Conservation (phyloP, 371 early-diverging fungal genomes). For the Parasitella parasitica region DNA sequence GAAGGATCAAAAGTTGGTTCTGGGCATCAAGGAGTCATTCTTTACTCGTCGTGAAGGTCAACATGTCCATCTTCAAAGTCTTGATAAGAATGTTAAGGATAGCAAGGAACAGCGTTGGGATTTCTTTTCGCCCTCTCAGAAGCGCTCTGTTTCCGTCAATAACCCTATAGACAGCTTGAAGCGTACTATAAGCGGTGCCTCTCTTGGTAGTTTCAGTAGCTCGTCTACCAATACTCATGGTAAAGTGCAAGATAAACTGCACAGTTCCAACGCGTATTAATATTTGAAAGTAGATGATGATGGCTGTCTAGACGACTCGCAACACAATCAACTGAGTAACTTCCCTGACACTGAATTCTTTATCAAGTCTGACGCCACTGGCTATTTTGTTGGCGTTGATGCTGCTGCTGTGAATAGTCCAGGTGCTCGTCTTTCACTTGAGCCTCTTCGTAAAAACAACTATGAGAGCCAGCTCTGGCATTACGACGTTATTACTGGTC, state of each 20-base stretch:
- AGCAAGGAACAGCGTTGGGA: constrained; percentile 50
- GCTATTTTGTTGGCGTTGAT: constrained; percentile 40
- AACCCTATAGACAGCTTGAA: constrained; percentile 20
- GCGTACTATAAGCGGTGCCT: constrained; percentile 28
- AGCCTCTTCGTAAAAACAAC: constrained; percentile 29
- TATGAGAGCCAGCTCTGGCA: constrained; percentile 56
- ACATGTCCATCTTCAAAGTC: constrained; percentile 44
- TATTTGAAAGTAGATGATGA: constrained; percentile 21
- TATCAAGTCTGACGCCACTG: constrained; percentile 40
- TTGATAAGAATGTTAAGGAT: constrained; percentile 25
- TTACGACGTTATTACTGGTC: constrained; percentile 40
- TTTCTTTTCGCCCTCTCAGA: constrained; percentile 31
- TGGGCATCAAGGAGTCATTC: constrained; percentile 55
- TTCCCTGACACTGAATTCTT: constrained; percentile 46
- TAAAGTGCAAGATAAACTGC: neutral
- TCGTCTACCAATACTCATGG: constrained; percentile 2
- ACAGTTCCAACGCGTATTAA: neutral
- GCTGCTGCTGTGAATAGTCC: constrained; percentile 18
- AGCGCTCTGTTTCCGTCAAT: constrained; percentile 6
- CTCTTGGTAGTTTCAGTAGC: constrained; percentile 18
- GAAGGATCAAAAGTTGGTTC: constrained; percentile 40
- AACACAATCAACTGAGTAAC: constrained; percentile 14
- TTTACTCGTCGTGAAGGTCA: constrained; percentile 45
- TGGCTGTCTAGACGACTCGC: constrained; percentile 21
- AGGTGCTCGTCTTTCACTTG: constrained; percentile 34